Evolutionary conservation across 2,329 filamentous ascomycete species (phyloP), one percentile per base, ranked within the genome.

Genomic region (Alternaria triticimaculans): DNA sequence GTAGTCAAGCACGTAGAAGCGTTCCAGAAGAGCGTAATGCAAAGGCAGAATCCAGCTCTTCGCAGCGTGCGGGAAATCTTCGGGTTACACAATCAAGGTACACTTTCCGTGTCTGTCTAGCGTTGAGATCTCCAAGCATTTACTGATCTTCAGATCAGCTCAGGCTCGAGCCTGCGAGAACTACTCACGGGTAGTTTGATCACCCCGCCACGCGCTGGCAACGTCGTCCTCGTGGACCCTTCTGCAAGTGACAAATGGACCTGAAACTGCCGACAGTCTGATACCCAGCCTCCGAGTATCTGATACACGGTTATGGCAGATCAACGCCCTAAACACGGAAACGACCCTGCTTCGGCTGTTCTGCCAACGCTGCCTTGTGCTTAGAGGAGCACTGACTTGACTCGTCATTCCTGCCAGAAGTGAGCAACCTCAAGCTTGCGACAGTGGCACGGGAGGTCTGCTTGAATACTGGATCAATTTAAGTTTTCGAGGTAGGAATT

Each of bases 251-350:
- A 70, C 70, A 63, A 71, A 70, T 73, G 50, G 65, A 75, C 66
- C 60, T 78, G 77, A 78, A 79, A 80, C 77, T 75, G 61, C 70
- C 70, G 74, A 64, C 58, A 67, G 33, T 69, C 71, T 79, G 76
- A 78, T 72, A 80, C 77, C 49, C 15, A 63, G 62, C 65, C 55
- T 54, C 65, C 63, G 61, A 28, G 64, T 68, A 70, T 77, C 75
- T 78, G 75, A 78, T 65, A 74, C 76, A 72, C 63, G 67, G 67
- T 41, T 41, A 70, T 69, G 72, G 75, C 60, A 71, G 75, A 79
- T 76, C 74, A 63, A 50, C 60, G 12, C 33, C 30, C 23, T 41
- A 55, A 50, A 55, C 25, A 50, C 56, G 60, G 49, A 58, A 55
- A 62, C 43, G 33, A 60, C 18, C 30, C 30, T 54, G 43, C 28